These are phyloP conservation scores for Gymnopilus junonius DNA, from an alignment of 768 basidiomycete species.

Conservation along the genomic window DNA sequence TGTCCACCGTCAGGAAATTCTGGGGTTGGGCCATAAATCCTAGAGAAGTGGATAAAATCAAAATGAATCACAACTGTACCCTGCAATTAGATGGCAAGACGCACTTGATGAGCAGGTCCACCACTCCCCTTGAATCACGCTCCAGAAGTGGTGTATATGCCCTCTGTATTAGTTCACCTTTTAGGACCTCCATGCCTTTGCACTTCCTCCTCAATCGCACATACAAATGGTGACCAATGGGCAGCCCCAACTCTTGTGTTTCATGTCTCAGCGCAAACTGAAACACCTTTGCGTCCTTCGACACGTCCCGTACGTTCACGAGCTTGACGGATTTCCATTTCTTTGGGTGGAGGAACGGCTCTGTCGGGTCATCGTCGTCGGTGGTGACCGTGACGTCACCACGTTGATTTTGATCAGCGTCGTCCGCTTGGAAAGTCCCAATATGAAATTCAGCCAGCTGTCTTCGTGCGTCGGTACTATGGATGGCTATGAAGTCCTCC, in stretches of 20 bases:
- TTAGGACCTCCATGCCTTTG: constrained; percentile 20
- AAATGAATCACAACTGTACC: neutral
- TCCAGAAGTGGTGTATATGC: constrained; percentile 65
- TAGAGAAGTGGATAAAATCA: constrained; percentile 13
- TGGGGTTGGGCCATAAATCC: constrained; percentile 46
- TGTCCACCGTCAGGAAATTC: constrained; percentile 49
- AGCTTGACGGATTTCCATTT: constrained; percentile 54
- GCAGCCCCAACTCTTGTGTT: constrained; percentile 53
- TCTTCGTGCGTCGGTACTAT: constrained; percentile 52
- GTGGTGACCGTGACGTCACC: neutral
- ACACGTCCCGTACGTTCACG: constrained; percentile 38
- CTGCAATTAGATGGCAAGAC: constrained; percentile 9
- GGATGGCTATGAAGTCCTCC: constrained; percentile 69
- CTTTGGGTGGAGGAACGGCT: constrained; percentile 43
- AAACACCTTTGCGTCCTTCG: constrained; percentile 54
- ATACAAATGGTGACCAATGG: constrained; percentile 64
- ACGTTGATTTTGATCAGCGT: neutral
- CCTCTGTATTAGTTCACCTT: constrained; percentile 51
- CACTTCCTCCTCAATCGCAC: constrained; percentile 47
- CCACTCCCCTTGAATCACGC: constrained; percentile 42
- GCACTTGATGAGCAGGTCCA: constrained; percentile 60
- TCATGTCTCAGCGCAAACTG: constrained; percentile 48
- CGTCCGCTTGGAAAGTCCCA: constrained; percentile 41
- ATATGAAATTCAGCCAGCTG: constrained; percentile 58
- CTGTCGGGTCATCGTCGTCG: constrained; percentile 8